Evolutionary conservation across 2,329 filamentous ascomycete species (phyloP).

Genomic region (Sporothrix variecibatus): DNA sequence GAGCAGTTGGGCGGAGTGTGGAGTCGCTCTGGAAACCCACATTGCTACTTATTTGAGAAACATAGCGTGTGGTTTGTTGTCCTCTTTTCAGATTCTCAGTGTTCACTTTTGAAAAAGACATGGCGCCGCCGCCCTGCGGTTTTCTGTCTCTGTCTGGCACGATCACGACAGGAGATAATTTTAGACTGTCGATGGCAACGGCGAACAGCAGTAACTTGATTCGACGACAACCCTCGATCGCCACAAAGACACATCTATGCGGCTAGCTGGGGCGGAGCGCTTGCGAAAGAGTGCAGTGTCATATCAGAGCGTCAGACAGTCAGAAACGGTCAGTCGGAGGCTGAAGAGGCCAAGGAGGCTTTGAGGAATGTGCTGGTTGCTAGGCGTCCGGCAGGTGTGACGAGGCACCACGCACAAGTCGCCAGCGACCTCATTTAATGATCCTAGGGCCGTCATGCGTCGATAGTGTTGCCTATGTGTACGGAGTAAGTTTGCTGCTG

Average conservation of each 20-base stretch:
- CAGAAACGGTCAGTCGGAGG: slow-evolving; percentile 2
- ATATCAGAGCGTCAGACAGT: background rate
- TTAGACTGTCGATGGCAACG: background rate
- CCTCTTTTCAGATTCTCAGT: background rate
- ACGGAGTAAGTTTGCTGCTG: background rate
- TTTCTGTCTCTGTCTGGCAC: background rate
- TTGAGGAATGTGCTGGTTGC: slow-evolving; percentile 18
- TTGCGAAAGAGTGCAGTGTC: background rate
- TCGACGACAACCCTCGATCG: background rate
- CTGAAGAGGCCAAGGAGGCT: background rate
- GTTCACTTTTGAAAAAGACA: background rate
- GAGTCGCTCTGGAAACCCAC: slow-evolving; percentile 19
- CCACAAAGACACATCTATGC: background rate
- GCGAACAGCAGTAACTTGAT: background rate
- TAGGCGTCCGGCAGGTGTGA: slow-evolving; percentile 8
- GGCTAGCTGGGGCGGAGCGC: background rate
- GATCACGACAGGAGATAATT: background rate
- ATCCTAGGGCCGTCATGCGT: slow-evolving; percentile 4
- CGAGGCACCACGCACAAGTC: background rate
- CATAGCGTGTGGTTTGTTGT: background rate
- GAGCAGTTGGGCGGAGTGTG: slow-evolving; percentile 6
- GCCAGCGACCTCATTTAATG: slow-evolving; percentile 7
- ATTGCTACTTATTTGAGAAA: background rate
- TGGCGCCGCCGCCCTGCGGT: background rate
- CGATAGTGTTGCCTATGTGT: slow-evolving; percentile 4